These are phyloP conservation scores for Hondaea fermentalgiana DNA, from an alignment of 108 stramenopile species.

Conservation along the genomic window DNA sequence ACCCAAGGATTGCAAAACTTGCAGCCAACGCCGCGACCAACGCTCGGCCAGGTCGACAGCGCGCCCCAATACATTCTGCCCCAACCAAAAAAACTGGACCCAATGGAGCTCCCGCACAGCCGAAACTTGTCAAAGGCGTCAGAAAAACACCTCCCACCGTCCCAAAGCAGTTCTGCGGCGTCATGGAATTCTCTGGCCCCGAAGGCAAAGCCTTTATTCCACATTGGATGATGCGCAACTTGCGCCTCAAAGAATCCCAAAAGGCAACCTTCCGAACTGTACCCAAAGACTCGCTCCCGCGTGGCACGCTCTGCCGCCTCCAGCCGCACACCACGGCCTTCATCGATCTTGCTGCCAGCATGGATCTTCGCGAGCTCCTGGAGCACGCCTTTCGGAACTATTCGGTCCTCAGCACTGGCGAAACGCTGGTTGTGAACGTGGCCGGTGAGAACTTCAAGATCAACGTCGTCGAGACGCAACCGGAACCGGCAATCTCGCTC, in stretches of 20 bases:
- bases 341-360: slow-evolving; percentile 19
- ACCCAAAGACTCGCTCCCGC: not conserved
- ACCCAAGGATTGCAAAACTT: not conserved
- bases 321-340: slow-evolving; percentile 29
- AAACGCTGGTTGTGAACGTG: not conserved
- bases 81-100: not conserved
- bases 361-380: slow-evolving; percentile 13
- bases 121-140: not conserved
- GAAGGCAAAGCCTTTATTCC: slow-evolving; percentile 20
- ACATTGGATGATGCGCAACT: slow-evolving; percentile 21
- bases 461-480: slow-evolving; percentile 22
- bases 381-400: slow-evolving; percentile 15
- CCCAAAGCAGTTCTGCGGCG: slow-evolving; percentile 15
- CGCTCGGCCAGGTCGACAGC: not conserved
- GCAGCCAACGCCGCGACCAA: not conserved
- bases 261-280: not conserved
- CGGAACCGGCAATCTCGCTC: not conserved
- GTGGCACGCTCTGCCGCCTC: not conserved
- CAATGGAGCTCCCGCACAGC: not conserved
- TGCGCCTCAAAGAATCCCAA: not conserved
- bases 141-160: not conserved
- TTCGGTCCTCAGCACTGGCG: not conserved
- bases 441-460: not conserved
- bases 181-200: slow-evolving; percentile 18
- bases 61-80: not conserved